A percentile compares a stretch with the other conserved stretches of the same genome.
Conservation (phyloP, 2,329 filamentous ascomycete genomes). For the Epichloe elymi region DNA sequence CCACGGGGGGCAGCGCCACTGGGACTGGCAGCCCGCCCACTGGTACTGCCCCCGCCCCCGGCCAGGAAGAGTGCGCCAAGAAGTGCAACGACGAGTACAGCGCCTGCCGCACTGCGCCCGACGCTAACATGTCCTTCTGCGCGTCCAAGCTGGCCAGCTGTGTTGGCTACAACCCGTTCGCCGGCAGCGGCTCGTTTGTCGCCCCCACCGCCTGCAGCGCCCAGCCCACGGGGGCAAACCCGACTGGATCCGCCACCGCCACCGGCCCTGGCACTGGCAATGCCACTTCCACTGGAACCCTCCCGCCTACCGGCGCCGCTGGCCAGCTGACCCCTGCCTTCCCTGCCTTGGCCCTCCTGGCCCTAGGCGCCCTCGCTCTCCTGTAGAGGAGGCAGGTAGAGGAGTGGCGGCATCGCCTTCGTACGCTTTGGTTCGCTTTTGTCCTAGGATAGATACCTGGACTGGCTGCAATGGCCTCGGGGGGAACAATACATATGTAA, state of each 20-base stretch:
- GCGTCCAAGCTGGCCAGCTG: constrained; percentile 13
- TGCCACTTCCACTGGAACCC: too few relatives aligned
- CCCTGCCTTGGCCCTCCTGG: constrained; percentile 12
- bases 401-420: neutral
- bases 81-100: constrained; percentile 9
- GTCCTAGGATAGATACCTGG: neutral
- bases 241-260: neutral
- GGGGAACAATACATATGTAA: constrained; percentile 20
- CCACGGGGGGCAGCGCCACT: neutral
- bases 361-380: constrained; percentile 14
- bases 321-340: constrained; percentile 11
- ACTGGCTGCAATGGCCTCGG: neutral
- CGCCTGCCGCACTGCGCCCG: constrained; percentile 9
- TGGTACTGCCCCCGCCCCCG: neutral
- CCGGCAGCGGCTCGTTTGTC: constrained; percentile 5
- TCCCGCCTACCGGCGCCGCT: constrained; percentile 9
- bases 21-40: too few relatives aligned
- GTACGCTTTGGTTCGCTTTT: neutral
- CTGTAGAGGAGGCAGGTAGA: constrained; percentile 8
- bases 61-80: constrained; percentile 8
- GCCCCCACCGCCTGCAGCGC: constrained; percentile 9
- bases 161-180: constrained; percentile 15
- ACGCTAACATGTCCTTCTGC: constrained; percentile 13
- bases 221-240: neutral
- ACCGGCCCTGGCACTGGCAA: too few relatives aligned